Evolutionary conservation across 2,329 filamentous ascomycete genomes (phyloP).

Genomic region (Fonsecaea pedrosoi): DNA sequence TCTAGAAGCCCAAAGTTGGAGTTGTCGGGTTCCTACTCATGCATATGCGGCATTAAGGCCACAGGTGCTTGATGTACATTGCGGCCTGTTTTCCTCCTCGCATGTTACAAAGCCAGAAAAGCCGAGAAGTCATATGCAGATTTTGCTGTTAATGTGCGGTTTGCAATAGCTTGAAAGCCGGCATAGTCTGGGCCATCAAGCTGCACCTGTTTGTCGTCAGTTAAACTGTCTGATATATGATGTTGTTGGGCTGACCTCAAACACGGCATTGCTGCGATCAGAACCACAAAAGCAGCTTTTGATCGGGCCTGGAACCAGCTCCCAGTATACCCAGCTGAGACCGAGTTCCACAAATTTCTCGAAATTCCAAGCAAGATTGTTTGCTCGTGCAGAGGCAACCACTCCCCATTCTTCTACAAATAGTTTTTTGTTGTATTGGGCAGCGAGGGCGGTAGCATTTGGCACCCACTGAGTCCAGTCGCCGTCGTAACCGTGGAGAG

Average conservation of each 20-base stretch:
- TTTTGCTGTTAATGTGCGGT: slow-evolving; percentile 15
- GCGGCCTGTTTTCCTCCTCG: slow-evolving; percentile 1
- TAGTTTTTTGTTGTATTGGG: slow-evolving; percentile 11
- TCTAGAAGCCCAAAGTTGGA: background rate
- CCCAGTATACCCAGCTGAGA: slow-evolving; percentile 17
- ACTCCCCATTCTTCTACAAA: slow-evolving; percentile 17
- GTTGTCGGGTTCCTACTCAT: background rate
- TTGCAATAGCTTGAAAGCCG: slow-evolving; percentile 15
- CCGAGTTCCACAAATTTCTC: slow-evolving; percentile 16
- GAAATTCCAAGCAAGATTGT: slow-evolving; percentile 18
- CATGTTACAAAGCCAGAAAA: slow-evolving; percentile 9
- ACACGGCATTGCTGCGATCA: slow-evolving; percentile 15
- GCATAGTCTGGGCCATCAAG: slow-evolving; percentile 15
- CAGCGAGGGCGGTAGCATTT: slow-evolving; percentile 15
- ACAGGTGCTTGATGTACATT: background rate
- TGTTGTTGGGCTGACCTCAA: background rate
- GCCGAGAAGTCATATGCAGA: slow-evolving; percentile 16
- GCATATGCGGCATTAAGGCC: background rate
- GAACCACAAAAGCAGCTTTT: slow-evolving; percentile 18
- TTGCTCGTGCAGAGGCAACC: slow-evolving; percentile 12
- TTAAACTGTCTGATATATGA: background rate
- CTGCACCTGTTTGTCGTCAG: slow-evolving; percentile 8
- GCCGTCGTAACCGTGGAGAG: slow-evolving; percentile 16
- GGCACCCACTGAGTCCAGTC: slow-evolving; percentile 19
- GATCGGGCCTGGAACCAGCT: slow-evolving; percentile 8